Conservation (phyloP, 371 early-diverging fungal genomes). For the Lichtheimia hyalospora region DNA sequence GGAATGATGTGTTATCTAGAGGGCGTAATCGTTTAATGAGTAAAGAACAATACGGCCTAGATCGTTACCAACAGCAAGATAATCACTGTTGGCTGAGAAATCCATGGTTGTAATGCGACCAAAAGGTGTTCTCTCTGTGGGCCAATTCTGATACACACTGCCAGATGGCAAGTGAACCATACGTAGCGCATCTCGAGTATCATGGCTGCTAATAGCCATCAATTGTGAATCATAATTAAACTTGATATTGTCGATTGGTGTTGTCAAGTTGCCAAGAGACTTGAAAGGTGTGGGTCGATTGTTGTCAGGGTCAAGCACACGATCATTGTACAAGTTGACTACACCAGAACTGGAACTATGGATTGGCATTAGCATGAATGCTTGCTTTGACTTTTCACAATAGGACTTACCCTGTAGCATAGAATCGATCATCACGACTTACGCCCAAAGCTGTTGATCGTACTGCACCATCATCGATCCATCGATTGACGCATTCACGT, state of each 20-base stretch:
- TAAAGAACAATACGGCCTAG: slow-evolving; percentile 86
- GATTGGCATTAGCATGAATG: neutral
- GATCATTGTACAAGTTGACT: slow-evolving; percentile 82
- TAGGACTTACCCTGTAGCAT: slow-evolving; percentile 76
- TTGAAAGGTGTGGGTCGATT: slow-evolving; percentile 72
- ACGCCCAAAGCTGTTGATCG: slow-evolving; percentile 69
- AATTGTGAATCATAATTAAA: slow-evolving; percentile 88
- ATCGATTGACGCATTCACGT: slow-evolving; percentile 70
- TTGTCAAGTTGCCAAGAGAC: slow-evolving; percentile 81
- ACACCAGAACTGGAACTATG: slow-evolving; percentile 77
- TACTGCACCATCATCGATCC: slow-evolving; percentile 82
- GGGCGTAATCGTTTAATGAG: slow-evolving; percentile 68
- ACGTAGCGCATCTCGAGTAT: slow-evolving; percentile 74
- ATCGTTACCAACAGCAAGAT: slow-evolving; percentile 86
- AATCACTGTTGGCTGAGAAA: slow-evolving; percentile 90
- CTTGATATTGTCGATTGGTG: slow-evolving; percentile 63
- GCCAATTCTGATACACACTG: slow-evolving; percentile 91
- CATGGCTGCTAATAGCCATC: slow-evolving; percentile 71
- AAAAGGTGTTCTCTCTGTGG: slow-evolving; percentile 78
- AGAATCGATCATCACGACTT: slow-evolving; percentile 73
- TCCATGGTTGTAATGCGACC: slow-evolving; percentile 70
- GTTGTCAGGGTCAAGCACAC: slow-evolving; percentile 35
- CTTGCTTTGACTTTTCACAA: neutral
- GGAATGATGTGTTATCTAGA: slow-evolving; percentile 14
- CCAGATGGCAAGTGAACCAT: slow-evolving; percentile 79